Percentiles rank a stretch among this genome's conserved stretches.
Evolutionary conservation across 805 yeast species (phyloP).

Genomic region (Saccharomycopsis javanensis): DNA sequence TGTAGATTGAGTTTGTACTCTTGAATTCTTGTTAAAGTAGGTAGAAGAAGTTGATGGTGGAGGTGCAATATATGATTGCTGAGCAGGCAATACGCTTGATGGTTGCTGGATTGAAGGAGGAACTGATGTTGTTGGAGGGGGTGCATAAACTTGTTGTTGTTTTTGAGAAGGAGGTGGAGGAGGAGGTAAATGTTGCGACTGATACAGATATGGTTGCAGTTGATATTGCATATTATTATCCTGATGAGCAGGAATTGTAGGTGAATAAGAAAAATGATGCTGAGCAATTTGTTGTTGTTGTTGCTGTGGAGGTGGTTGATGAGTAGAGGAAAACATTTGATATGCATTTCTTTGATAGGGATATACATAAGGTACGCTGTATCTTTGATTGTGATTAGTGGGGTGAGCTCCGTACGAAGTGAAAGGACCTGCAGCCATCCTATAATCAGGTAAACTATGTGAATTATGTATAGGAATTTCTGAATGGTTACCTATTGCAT

Average conservation of each 20-base stretch:
- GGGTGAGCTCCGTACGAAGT: neutral
- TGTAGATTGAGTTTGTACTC: conserved; percentile 20
- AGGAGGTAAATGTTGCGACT: conserved; percentile 5
- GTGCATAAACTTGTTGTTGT: neutral
- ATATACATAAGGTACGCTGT: neutral
- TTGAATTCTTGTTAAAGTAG: neutral
- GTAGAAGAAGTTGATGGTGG: conserved; percentile 24
- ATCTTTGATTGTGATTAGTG: neutral
- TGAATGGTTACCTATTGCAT: conserved; percentile 3
- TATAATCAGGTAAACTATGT: neutral
- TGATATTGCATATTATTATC: conserved; percentile 15
- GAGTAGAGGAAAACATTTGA: neutral
- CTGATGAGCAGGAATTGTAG: conserved; percentile 15
- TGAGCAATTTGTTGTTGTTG: conserved; percentile 13
- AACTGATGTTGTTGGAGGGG: neutral
- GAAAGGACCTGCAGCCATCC: neutral
- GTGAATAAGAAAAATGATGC: neutral
- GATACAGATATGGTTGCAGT: conserved; percentile 1
- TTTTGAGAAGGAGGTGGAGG: conserved; percentile 16
- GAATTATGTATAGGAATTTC: neutral
- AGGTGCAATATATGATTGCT: conserved; percentile 8
- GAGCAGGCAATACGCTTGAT: conserved; percentile 7
- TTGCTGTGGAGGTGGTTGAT: conserved; percentile 1
- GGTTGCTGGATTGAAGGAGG: conserved; percentile 13
- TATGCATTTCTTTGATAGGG: neutral